Evolutionary conservation across 371 early-diverging fungal genomes (phyloP).

Genomic region (Cokeromyces recurvatus): DNA sequence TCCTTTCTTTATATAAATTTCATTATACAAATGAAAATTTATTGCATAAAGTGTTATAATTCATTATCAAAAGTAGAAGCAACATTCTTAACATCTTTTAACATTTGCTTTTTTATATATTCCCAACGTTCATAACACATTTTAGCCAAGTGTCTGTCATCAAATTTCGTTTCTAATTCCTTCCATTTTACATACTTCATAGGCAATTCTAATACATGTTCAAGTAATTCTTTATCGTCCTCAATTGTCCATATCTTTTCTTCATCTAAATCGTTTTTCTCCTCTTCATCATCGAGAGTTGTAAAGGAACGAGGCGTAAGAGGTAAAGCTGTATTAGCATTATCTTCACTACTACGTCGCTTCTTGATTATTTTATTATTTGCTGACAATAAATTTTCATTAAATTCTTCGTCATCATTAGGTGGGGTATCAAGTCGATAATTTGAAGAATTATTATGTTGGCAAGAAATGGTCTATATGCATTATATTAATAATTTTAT

Average conservation of each 20-base stretch:
- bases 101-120: conserved; percentile 10
- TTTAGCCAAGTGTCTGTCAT: conserved; percentile 15
- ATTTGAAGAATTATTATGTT: conserved; percentile 1
- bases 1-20: too few species aligned
- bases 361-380: neutral
- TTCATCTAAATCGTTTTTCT: too few species aligned
- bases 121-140: conserved; percentile 21
- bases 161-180: conserved; percentile 9
- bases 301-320: conserved; percentile 16
- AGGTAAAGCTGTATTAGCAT: conserved; percentile 11
- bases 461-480: neutral
- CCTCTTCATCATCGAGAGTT: conserved; percentile 19
- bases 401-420: too few species aligned
- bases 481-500: too few species aligned
- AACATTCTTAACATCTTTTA: conserved; percentile 18
- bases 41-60: too few species aligned
- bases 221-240: conserved; percentile 13
- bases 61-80: too few species aligned
- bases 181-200: conserved; percentile 31
- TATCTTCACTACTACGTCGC: conserved; percentile 13
- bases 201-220: conserved; percentile 11
- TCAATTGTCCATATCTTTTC: conserved; percentile 19
- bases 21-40: too few species aligned
- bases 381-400: too few species aligned
- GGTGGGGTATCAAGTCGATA: conserved; percentile 21